Conservation (phyloP, 2,329 filamentous ascomycete genomes). For the Diaporthe ampelina region DNA sequence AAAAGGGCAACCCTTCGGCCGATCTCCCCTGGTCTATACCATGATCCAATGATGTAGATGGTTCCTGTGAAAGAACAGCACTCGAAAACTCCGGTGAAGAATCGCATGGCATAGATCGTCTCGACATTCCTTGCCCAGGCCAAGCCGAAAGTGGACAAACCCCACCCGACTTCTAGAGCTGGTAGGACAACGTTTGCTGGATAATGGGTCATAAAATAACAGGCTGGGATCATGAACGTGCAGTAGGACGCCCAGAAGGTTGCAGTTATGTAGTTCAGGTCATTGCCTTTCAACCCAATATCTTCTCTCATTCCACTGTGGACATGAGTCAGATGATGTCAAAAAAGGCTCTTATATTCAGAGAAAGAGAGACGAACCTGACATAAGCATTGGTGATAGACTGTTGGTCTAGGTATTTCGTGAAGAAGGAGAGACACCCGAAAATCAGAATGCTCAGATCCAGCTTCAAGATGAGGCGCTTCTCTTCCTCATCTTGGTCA, state of each 20-base stretch:
- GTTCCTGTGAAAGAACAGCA: conserved; percentile 48
- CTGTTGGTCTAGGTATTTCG: conserved; percentile 55
- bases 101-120: conserved; percentile 48
- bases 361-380: conserved; percentile 46
- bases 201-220: conserved; percentile 11
- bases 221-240: conserved; percentile 39
- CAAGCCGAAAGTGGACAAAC: not conserved
- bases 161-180: conserved; percentile 2
- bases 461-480: conserved; percentile 53
- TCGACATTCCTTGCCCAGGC: conserved; percentile 1
- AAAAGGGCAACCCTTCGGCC: conserved; percentile 65
- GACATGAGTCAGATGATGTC: no score
- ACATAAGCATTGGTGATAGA: conserved; percentile 55
- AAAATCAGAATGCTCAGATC: conserved; percentile 55
- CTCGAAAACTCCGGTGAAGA: conserved; percentile 53
- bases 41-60: conserved; percentile 53
- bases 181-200: not conserved
- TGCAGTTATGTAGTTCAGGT: conserved; percentile 50
- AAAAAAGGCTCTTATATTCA: no score
- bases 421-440: conserved; percentile 56
- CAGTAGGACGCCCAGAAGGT: conserved; percentile 56
- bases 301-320: no score
- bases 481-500: conserved; percentile 51
- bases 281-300: conserved; percentile 51
- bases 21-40: conserved; percentile 53